Percentiles rank a stretch among this genome's conserved stretches.
Evolutionary conservation across 2,329 filamentous ascomycete genomes (phyloP).

Genomic region (Aspergillus caelatus): DNA sequence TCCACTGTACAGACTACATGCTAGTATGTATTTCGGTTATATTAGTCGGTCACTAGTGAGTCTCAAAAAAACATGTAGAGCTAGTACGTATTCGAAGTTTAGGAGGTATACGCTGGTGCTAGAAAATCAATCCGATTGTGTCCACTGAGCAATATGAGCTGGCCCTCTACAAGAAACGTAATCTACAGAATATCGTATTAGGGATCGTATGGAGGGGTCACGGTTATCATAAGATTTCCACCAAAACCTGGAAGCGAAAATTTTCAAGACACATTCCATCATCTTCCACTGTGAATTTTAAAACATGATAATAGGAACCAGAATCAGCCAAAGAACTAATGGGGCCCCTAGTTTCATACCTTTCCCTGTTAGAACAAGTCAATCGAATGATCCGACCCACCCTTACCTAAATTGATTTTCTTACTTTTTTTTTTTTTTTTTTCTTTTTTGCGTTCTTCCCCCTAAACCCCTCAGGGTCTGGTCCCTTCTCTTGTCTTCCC

Average conservation of each 20-base stretch:
- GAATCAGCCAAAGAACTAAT: neutral
- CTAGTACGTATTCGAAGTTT: neutral
- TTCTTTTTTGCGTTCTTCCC: conserved; percentile 2
- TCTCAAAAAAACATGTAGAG: neutral
- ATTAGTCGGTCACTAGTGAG: neutral
- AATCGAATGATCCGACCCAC: conserved; percentile 20
- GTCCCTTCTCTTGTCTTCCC: neutral
- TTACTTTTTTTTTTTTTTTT: neutral
- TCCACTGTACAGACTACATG: neutral
- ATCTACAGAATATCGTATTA: neutral
- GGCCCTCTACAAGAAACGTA: neutral
- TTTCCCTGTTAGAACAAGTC: conserved; percentile 5
- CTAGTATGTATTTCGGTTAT: neutral
- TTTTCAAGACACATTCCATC: conserved; percentile 6
- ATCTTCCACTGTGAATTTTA: conserved; percentile 5
- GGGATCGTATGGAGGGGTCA: neutral
- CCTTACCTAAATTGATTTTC: neutral
- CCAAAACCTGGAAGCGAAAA: neutral
- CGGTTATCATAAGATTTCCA: neutral
- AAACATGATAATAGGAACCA: conserved; percentile 1
- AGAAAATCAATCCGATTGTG: neutral
- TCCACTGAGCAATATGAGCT: neutral
- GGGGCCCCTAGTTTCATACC: conserved; percentile 17
- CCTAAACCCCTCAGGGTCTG: conserved; percentile 5
- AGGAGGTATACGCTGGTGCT: neutral